Percentiles rank a stretch among this genome's conserved stretches.
phyloP scores from a whole-genome alignment of 306 rosid species.

The Quercus agrifolia region DNA sequence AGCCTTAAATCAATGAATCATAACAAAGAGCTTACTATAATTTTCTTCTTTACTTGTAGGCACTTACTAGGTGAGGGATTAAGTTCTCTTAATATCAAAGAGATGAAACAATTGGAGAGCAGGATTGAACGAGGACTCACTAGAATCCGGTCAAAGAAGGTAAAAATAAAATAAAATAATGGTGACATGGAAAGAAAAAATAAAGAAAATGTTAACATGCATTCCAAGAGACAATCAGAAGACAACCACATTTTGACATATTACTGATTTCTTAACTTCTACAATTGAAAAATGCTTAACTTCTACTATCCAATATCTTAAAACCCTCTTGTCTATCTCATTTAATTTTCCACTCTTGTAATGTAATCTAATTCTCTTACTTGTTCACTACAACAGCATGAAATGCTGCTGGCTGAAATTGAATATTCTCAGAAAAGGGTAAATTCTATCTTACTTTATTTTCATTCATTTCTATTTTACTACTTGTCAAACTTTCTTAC shows the following conservation, averaged over 20 bases:
- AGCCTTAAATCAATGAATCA: too few relatives aligned
- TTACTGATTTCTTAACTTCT: too few relatives aligned
- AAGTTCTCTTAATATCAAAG: constrained; percentile 74
- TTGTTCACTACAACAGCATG: constrained; percentile 47
- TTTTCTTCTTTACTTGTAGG: constrained; percentile 33
- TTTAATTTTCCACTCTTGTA: neutral
- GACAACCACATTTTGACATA: too few relatives aligned
- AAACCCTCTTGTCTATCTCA: neutral
- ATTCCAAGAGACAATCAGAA: too few relatives aligned
- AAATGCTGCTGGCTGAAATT: constrained; percentile 77
- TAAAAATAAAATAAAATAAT: constrained; percentile 4
- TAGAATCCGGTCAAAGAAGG: constrained; percentile 92
- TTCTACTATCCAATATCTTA: too few relatives aligned
- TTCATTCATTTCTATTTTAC: neutral
- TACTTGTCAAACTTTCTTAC: neutral
- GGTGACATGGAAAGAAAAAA: too few relatives aligned
- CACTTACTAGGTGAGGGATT: constrained; percentile 87
- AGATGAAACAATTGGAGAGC: constrained; percentile 85
- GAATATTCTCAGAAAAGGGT: constrained; percentile 88
- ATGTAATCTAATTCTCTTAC: neutral
- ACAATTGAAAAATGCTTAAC: too few relatives aligned
- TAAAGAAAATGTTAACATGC: too few relatives aligned
- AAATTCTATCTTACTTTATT: neutral
- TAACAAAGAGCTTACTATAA: neutral
- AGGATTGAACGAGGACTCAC: constrained; percentile 85